Conservation (phyloP, 2,329 filamentous ascomycete species). For the Curvularia hawaiiensis region DNA sequence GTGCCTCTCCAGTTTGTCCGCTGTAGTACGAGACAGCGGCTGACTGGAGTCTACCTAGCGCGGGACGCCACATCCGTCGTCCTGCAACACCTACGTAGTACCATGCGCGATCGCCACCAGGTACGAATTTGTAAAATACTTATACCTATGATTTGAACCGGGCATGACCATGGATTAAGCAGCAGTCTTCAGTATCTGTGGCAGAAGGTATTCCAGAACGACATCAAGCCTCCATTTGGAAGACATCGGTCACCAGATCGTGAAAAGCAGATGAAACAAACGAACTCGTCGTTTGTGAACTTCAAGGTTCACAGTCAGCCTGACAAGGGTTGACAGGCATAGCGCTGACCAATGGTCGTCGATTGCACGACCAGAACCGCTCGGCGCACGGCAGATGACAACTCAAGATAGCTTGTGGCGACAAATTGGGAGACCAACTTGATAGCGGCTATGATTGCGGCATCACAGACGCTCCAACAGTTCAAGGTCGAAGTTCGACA, state of each 20-base stretch:
- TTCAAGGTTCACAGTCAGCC: background rate
- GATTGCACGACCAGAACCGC: background rate
- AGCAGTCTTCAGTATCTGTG: background rate
- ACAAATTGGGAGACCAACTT: background rate
- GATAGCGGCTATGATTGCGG: background rate
- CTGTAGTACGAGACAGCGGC: background rate
- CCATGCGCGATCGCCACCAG: background rate
- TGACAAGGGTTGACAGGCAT: background rate
- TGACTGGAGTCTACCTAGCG: background rate
- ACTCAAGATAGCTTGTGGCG: background rate
- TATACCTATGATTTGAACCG: background rate
- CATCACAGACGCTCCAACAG: background rate
- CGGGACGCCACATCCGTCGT: background rate
- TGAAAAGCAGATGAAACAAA: background rate
- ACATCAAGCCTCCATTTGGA: background rate
- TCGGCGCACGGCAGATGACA: background rate
- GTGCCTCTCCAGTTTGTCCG: background rate
- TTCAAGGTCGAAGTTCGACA: background rate
- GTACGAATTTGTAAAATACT: background rate
- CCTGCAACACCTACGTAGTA: background rate
- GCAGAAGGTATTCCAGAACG: background rate
- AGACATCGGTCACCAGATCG: background rate
- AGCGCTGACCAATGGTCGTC: background rate
- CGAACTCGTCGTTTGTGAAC: background rate
- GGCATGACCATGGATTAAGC: background rate